A percentile compares a stretch with the other conserved stretches of the same genome.
Conservation (phyloP, 1,139 yeast genomes). For the Diutina scorzettiae region DNA sequence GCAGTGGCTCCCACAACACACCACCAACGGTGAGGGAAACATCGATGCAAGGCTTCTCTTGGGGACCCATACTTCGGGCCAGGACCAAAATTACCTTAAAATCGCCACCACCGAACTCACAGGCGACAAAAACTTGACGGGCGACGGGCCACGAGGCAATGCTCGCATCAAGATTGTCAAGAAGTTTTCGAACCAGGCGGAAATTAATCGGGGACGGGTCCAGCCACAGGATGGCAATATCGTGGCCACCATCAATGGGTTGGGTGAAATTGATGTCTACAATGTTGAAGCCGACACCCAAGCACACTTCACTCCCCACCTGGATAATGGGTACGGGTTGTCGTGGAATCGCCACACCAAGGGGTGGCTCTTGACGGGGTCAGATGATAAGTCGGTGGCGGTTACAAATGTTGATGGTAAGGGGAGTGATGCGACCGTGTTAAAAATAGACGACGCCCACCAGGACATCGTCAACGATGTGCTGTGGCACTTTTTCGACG, state of each 20-base stretch:
- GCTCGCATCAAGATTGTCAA: conserved; percentile 47
- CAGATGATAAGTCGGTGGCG: conserved; percentile 55
- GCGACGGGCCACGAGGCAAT: conserved; percentile 8
- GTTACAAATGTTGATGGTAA: conserved; percentile 32
- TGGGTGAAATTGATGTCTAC: conserved; percentile 63
- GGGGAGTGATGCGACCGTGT: conserved; percentile 9
- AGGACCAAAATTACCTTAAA: conserved; percentile 65
- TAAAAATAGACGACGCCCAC: conserved; percentile 25
- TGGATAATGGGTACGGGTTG: conserved; percentile 61
- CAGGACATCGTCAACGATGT: conserved; percentile 59
- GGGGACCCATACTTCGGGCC: conserved; percentile 84
- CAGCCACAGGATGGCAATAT: conserved; percentile 61
- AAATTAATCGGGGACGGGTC: conserved; percentile 72
- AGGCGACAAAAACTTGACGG: conserved; percentile 13
- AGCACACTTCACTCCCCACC: conserved; percentile 39
- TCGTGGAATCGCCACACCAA: conserved; percentile 42
- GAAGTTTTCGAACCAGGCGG: conserved; percentile 41
- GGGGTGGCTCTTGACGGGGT: conserved; percentile 44
- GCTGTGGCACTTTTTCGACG: conserved; percentile 50
- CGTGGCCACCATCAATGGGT: conserved; percentile 69
- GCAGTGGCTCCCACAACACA: conserved; percentile 54
- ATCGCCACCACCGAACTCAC: conserved; percentile 51
- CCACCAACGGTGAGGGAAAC: conserved; percentile 18
- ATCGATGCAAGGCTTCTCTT: conserved; percentile 41
- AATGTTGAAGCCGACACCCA: conserved; percentile 21